phyloP scores from a whole-genome alignment of 1,284 basidiomycete species.

The Tausonia pullulans region DNA sequence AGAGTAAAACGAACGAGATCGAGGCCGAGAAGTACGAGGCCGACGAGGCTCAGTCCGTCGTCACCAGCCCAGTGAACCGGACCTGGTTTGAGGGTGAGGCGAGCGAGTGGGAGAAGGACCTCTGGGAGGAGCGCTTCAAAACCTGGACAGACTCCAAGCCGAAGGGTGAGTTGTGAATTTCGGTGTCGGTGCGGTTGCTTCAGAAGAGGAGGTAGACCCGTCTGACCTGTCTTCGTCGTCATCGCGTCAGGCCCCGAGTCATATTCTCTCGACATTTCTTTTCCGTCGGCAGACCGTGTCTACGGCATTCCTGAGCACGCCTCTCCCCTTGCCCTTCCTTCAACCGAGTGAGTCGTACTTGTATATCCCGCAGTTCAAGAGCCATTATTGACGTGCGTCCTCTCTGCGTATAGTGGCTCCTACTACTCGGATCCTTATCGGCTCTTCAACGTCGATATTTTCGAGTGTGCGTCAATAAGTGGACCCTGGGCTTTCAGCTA shows the following conservation, averaged over 20 bases:
- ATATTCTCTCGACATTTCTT: constrained; percentile 80
- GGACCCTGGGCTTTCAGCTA: no score
- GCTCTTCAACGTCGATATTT: constrained; percentile 92
- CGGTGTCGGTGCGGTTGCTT: not conserved
- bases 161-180: constrained; percentile 51
- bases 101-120: constrained; percentile 48
- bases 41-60: constrained; percentile 33
- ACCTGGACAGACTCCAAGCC: constrained; percentile 87
- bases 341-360: constrained; percentile 50
- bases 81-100: constrained; percentile 77
- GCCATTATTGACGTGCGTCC: not conserved
- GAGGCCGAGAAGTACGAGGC: constrained; percentile 30
- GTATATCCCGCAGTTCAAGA: not conserved
- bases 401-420: constrained; percentile 33
- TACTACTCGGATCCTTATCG: constrained; percentile 84
- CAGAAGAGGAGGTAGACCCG: not conserved
- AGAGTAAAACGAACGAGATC: constrained; percentile 31
- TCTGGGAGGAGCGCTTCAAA: constrained; percentile 81
- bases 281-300: constrained; percentile 75
- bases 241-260: constrained; percentile 69
- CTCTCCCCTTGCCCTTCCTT: constrained; percentile 74
- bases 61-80: constrained; percentile 41
- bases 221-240: not conserved
- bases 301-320: constrained; percentile 98
- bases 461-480: constrained; percentile 49